These are phyloP conservation scores for Saccharomyces hybrid DNA, from an alignment of 1,139 yeast species.

Conservation along the genomic window DNA sequence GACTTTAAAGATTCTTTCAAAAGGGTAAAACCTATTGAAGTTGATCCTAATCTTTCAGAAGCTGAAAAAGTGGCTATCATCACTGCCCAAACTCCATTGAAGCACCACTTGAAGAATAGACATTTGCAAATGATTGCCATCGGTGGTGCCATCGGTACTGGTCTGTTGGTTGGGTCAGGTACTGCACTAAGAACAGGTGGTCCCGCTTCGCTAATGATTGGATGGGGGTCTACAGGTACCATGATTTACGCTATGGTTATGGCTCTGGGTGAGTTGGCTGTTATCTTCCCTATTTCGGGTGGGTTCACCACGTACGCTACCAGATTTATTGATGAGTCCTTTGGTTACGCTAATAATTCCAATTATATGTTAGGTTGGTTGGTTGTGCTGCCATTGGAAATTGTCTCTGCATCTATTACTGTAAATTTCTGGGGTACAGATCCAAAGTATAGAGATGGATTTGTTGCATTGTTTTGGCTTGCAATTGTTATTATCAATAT, in stretches of 20 bases:
- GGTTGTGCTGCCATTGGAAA: conserved; percentile 60
- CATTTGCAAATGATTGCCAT: conserved; percentile 62
- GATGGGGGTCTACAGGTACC: conserved; percentile 45
- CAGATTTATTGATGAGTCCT: conserved; percentile 59
- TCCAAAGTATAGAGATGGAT: conserved; percentile 29
- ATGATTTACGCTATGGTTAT: conserved; percentile 63
- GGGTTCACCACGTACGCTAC: conserved; percentile 64
- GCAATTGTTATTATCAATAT: conserved; percentile 50
- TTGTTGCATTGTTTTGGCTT: conserved; percentile 54
- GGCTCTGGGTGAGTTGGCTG: conserved; percentile 62
- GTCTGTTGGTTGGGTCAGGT: conserved; percentile 58
- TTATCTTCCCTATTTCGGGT: conserved; percentile 63
- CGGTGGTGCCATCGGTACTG: conserved; percentile 63
- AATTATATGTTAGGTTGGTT: conserved; percentile 70
- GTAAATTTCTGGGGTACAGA: conserved; percentile 50
- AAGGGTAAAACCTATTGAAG: conserved; percentile 46
- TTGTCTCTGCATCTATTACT: conserved; percentile 66
- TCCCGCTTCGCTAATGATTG: conserved; percentile 56
- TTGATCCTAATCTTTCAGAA: conserved; percentile 60
- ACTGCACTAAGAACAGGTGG: conserved; percentile 57
- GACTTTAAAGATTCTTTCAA: conserved; percentile 50
- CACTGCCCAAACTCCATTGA: conserved; percentile 65
- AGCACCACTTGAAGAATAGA: conserved; percentile 57
- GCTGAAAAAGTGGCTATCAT: conserved; percentile 60
- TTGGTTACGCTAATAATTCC: conserved; percentile 74